Conservation (phyloP, 768 basidiomycete genomes). For the Mrakia blollopis region DNA sequence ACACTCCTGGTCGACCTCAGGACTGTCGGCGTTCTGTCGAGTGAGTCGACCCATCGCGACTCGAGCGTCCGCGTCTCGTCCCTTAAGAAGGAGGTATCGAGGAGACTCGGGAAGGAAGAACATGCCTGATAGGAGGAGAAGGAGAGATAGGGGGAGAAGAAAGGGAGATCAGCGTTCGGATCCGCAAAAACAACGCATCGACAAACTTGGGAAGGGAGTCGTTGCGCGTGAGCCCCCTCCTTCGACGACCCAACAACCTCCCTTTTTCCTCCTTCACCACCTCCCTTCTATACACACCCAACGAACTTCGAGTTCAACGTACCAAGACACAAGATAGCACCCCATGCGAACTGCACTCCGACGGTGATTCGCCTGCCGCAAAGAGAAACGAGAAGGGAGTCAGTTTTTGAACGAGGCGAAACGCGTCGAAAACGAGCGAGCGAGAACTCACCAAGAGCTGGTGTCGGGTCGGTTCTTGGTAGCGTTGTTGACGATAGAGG, state of each 20-base stretch:
- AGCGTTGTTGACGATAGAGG: constrained; percentile 63
- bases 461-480: constrained; percentile 51
- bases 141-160: too few species aligned
- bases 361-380: constrained; percentile 44
- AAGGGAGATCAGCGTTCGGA: too few species aligned
- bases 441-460: constrained; percentile 70
- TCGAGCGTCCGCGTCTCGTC: constrained; percentile 55
- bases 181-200: too few species aligned
- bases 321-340: too few species aligned
- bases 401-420: too few species aligned
- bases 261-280: too few species aligned
- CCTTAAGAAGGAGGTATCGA: constrained; percentile 46
- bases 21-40: constrained; percentile 51
- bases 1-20: constrained; percentile 53
- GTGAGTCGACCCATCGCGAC: constrained; percentile 60
- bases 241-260: too few species aligned
- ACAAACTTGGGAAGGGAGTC: too few species aligned
- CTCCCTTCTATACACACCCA: too few species aligned
- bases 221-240: too few species aligned
- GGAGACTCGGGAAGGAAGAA: constrained; percentile 46
- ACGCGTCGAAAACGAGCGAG: constrained; percentile 52
- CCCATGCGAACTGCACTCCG: constrained; percentile 39
- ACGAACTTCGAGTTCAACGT: too few species aligned
- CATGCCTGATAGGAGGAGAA: constrained; percentile 42
- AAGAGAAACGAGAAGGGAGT: neutral